Conservation (phyloP, 441 rosid genomes). For the Aquilaria agallochum region DNA sequence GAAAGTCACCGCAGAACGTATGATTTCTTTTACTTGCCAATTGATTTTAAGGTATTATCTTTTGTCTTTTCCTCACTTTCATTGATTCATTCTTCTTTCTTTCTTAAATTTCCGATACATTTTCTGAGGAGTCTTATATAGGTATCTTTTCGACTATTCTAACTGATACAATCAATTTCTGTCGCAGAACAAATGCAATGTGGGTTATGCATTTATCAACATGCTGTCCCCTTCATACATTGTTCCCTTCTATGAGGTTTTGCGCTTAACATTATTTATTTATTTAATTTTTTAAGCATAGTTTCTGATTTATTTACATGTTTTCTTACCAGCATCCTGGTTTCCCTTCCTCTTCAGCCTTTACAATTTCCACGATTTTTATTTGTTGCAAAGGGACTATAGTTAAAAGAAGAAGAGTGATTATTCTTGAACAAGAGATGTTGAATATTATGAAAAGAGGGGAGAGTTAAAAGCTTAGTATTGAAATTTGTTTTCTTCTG, state of each 20-base stretch:
- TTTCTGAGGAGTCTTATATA: not conserved
- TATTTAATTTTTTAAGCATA: not conserved
- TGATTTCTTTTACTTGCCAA: constrained; percentile 91
- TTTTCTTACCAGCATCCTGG: too few relatives aligned
- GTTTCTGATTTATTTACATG: not conserved
- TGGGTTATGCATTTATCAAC: constrained; percentile 98
- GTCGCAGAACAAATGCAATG: constrained; percentile 97
- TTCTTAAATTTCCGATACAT: not conserved
- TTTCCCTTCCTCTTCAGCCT: too few relatives aligned
- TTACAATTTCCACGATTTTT: too few relatives aligned
- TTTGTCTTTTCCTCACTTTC: not conserved
- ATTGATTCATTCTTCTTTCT: too few relatives aligned
- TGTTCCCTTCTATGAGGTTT: constrained; percentile 85
- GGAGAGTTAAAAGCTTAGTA: not conserved
- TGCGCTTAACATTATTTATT: not conserved
- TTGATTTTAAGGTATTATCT: constrained; percentile 84
- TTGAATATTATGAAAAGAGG: not conserved
- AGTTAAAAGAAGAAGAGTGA: too few relatives aligned
- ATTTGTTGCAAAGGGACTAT: too few relatives aligned
- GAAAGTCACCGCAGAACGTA: constrained; percentile 82
- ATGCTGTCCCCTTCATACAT: constrained; percentile 88
- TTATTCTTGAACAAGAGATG: not conserved
- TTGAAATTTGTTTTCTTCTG: not conserved
- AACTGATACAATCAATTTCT: constrained; percentile 16
- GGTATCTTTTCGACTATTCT: constrained; percentile 3